Conservation (phyloP, 2,329 filamentous ascomycete genomes). For the Ciborinia camelliae region DNA sequence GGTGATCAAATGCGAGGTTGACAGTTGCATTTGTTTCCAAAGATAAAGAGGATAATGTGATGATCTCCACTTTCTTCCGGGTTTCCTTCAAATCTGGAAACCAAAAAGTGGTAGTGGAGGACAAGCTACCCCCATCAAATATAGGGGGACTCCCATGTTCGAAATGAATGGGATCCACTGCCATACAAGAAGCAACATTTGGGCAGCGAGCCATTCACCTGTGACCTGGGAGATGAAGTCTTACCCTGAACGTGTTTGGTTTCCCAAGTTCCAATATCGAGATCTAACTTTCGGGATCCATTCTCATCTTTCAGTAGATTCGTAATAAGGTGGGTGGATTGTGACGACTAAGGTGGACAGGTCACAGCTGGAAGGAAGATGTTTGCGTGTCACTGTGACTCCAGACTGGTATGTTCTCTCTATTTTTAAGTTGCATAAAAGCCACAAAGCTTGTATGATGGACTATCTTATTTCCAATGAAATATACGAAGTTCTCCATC, state of each 20-base stretch:
- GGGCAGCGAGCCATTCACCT: conserved; percentile 2
- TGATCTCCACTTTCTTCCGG: background rate
- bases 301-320: background rate
- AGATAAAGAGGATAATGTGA: conserved; percentile 3
- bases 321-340: background rate
- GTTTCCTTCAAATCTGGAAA: background rate
- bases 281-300: background rate
- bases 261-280: background rate
- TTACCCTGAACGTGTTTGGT: background rate
- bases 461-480: background rate
- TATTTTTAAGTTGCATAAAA: background rate
- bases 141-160: conserved; percentile 6
- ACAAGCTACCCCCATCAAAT: conserved; percentile 7
- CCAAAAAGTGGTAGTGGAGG: background rate
- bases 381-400: background rate
- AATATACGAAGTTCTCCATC: background rate
- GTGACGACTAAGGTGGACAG: background rate
- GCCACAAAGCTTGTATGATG: background rate
- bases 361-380: background rate
- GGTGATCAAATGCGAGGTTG: conserved; percentile 5
- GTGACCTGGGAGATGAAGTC: background rate
- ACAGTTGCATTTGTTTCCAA: background rate
- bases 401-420: no score
- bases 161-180: conserved; percentile 6
- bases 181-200: background rate